phyloP scores from a whole-genome alignment of 306 rosid species.

The Cajanus cajan region DNA sequence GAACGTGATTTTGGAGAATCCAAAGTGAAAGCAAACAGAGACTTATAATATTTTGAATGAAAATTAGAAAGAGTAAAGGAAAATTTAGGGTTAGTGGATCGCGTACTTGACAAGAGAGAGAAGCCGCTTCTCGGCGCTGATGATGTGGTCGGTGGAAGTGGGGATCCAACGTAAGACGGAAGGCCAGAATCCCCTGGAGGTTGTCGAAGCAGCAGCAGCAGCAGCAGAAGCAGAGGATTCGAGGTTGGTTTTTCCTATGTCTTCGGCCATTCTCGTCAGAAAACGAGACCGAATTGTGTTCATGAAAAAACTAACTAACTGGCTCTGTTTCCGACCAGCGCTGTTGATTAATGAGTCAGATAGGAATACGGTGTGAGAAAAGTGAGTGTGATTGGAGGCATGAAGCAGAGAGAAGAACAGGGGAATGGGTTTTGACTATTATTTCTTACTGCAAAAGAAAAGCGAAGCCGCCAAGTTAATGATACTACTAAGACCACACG shows the following conservation, averaged over 20 bases:
- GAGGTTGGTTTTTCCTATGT: constrained; percentile 42
- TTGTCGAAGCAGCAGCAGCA: background rate
- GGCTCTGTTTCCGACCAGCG: background rate
- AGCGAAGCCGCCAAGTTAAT: background rate
- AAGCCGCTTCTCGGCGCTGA: constrained; percentile 88
- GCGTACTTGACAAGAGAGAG: constrained; percentile 82
- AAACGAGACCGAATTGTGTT: constrained; percentile 50
- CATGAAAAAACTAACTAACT: constrained; percentile 27
- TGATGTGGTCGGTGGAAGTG: constrained; percentile 75
- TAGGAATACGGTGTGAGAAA: too few species aligned
- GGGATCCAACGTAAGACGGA: constrained; percentile 92
- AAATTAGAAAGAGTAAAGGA: background rate
- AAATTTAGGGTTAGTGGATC: constrained; percentile 29
- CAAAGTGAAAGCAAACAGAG: too few species aligned
- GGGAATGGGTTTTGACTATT: background rate
- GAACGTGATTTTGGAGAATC: too few species aligned
- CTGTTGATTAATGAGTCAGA: background rate
- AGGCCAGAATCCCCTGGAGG: constrained; percentile 62
- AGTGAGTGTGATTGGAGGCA: background rate
- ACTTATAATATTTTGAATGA: too few species aligned
- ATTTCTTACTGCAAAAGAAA: background rate
- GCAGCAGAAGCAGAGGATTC: constrained; percentile 44
- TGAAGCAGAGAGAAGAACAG: background rate
- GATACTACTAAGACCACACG: background rate
- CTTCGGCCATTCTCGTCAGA: constrained; percentile 62